phyloP scores from a whole-genome alignment of 176 grass and related monocot genomes.

The Eragrostis curvula region DNA sequence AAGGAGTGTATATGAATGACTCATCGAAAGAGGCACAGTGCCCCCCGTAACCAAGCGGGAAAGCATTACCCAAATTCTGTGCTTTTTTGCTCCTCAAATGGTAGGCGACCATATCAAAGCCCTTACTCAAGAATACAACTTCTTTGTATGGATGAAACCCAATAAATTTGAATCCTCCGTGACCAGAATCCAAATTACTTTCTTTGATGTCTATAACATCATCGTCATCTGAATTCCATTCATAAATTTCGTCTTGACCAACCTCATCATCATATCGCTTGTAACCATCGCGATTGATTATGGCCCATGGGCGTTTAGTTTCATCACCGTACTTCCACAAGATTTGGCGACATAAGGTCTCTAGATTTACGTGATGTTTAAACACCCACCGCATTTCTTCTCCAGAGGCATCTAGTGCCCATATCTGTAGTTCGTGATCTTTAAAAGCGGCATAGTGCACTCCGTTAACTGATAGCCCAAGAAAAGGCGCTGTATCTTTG shows the following conservation, averaged over 20 bases:
- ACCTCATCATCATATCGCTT: background rate
- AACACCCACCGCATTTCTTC: conserved; percentile 13
- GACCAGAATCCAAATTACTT: background rate
- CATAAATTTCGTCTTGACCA: too few relatives aligned
- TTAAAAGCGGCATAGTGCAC: background rate
- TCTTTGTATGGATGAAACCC: too few relatives aligned
- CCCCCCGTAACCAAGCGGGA: too few relatives aligned
- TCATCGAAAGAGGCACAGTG: too few relatives aligned
- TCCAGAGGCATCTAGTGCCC: background rate
- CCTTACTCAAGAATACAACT: too few relatives aligned
- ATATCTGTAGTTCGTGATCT: background rate
- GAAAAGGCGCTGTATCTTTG: background rate
- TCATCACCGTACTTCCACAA: background rate
- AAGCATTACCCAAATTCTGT: too few relatives aligned
- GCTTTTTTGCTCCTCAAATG: too few relatives aligned
- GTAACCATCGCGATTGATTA: background rate
- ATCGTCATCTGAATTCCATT: conserved; percentile 4
- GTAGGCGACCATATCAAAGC: too few relatives aligned
- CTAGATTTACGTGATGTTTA: background rate
- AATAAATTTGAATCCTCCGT: too few relatives aligned
- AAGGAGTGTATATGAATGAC: too few relatives aligned
- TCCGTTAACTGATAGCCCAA: background rate
- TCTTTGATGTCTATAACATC: background rate
- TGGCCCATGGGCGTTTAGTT: background rate
- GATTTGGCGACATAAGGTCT: background rate